These are phyloP conservation scores for Hemileccinum impolitum DNA, from an alignment of 768 basidiomycete species.

Conservation along the genomic window DNA sequence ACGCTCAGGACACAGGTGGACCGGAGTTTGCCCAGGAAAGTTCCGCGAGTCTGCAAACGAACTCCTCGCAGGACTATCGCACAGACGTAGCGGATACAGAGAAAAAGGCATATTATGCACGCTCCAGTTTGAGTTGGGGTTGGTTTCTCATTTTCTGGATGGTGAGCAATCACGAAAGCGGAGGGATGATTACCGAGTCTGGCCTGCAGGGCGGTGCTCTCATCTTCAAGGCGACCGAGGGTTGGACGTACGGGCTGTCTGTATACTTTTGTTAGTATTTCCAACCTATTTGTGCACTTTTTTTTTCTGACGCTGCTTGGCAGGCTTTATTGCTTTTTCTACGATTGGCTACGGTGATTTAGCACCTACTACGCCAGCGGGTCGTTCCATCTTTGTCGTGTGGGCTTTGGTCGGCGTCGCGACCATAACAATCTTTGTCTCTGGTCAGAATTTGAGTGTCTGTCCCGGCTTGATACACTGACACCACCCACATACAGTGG, in stretches of 20 bases:
- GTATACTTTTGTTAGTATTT: constrained; percentile 66
- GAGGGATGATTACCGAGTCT: neutral
- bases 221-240: constrained; percentile 67
- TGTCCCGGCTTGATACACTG: neutral
- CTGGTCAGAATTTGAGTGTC: constrained; percentile 42
- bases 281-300: neutral
- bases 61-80: constrained; percentile 18
- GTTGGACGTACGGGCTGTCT: constrained; percentile 60
- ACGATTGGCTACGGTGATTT: constrained; percentile 75
- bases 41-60: constrained; percentile 7
- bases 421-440: constrained; percentile 72
- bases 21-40: neutral
- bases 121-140: constrained; percentile 53
- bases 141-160: constrained; percentile 80
- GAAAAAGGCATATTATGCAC: constrained; percentile 51
- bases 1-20: neutral
- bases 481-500: constrained; percentile 38
- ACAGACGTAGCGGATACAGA: constrained; percentile 36
- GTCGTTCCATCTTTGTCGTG: constrained; percentile 71
- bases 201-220: constrained; percentile 54
- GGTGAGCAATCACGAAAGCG: constrained; percentile 34
- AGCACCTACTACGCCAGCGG: constrained; percentile 59
- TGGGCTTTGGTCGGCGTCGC: constrained; percentile 79
- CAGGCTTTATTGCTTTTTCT: constrained; percentile 70
- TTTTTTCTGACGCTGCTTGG: neutral